Evolutionary conservation across 1,284 basidiomycete species (phyloP), one percentile per base, ranked within the genome.

Genomic region (Ganoderma lucidum): DNA sequence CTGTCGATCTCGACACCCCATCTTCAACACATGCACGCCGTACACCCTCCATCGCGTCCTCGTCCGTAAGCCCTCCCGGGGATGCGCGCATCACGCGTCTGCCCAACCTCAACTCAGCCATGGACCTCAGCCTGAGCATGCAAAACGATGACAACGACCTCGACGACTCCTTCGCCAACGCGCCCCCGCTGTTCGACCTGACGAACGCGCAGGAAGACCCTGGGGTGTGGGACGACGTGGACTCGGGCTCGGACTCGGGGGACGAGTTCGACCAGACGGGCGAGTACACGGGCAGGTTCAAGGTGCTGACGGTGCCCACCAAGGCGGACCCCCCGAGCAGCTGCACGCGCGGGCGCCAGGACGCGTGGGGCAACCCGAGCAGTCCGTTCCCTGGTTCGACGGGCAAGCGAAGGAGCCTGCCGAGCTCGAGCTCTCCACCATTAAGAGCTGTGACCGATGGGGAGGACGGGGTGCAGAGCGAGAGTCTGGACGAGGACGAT

Each of bases 321-420:
- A 93, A 92, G 80, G 79, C 78, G n/a, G 91, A 91, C 72, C 90
- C 91, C 0, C 89, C 90, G 2, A 89, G 86, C 67, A 89, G 87
- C 72, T 80, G 80, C 17, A 88, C 87, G 14, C 81, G 80, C 51
- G 81, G 77, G 17, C 81, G 85, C 51, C 85, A 85, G 78, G 86
- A 88, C 45, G 78, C 82, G 32, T 93, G 91, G 92, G 91, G 92
- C 0, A 83, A 88, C 14, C 91, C 90, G 2, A 85, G 89, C 53
- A 92, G 90, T 67, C 91, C 92, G 0, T 91, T 74, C 71, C 77
- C 77, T 28, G 53, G 66, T 2, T 42, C 59, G 1, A 28, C n/a
- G 3, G 63, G 70, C 1, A 23, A 64, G 28, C 62, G 64, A 14
- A 63, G 68, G 19, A 68, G 63, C 19, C 59, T 71, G 0, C 69